phyloP scores from a whole-genome alignment of 2,329 filamentous ascomycete genomes.

The Aspergillus texensis region DNA sequence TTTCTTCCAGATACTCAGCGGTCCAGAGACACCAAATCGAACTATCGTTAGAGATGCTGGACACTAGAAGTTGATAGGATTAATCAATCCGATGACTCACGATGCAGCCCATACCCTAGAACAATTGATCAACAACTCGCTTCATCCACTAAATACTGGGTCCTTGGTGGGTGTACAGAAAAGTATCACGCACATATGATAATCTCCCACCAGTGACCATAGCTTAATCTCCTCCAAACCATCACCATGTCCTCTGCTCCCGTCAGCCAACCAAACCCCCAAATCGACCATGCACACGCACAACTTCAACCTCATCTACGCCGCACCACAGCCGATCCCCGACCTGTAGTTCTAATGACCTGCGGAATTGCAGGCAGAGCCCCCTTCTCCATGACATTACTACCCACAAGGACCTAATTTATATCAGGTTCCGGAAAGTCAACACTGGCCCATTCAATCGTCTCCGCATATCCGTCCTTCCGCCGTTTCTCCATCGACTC shows the following conservation, averaged over 20 bases:
- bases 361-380: not conserved
- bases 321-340: not conserved
- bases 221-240: not conserved
- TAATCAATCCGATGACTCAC: too few relatives aligned
- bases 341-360: not conserved
- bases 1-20: too few relatives aligned
- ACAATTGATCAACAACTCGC: too few relatives aligned
- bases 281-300: not conserved
- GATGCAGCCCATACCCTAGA: too few relatives aligned
- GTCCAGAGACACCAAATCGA: too few relatives aligned
- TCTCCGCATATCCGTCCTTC: not conserved
- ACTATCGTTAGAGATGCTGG: too few relatives aligned
- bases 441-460: not conserved
- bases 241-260: not conserved
- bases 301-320: not conserved
- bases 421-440: not conserved
- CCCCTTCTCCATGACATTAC: not conserved
- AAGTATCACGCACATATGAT: fast-evolving
- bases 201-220: not conserved
- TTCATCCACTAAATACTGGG: too few relatives aligned
- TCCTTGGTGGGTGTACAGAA: too few relatives aligned
- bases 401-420: not conserved
- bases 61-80: too few relatives aligned
- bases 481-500: not conserved
- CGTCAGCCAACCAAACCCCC: not conserved